phyloP scores from a whole-genome alignment of 768 basidiomycete species.

The Lyophyllum semitale region DNA sequence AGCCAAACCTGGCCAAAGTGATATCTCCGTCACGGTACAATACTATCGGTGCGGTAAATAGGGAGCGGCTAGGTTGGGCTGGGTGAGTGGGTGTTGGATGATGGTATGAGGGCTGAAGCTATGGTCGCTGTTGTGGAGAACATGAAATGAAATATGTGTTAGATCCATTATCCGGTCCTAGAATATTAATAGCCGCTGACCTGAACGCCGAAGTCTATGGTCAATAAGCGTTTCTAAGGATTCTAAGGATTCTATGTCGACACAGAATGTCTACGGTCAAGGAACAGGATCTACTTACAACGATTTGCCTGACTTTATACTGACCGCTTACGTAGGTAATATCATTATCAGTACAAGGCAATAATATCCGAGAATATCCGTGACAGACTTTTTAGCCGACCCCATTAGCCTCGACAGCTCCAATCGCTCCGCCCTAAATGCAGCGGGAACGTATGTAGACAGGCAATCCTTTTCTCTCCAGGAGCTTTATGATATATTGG shows the following conservation, averaged over 20 bases:
- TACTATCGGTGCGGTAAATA: too few species aligned
- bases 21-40: constrained; percentile 19
- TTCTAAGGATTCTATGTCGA: not conserved
- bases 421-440: too few species aligned
- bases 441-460: too few species aligned
- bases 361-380: not conserved
- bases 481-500: not conserved
- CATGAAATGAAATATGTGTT: too few species aligned
- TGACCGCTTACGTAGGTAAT: constrained; percentile 4
- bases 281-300: not conserved
- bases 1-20: constrained; percentile 17
- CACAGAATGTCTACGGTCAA: not conserved
- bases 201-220: not conserved
- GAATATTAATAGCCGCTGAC: not conserved
- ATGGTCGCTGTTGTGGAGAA: too few species aligned
- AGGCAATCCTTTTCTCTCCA: not conserved
- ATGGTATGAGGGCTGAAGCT: too few species aligned
- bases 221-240: not conserved
- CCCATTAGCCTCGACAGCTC: too few species aligned
- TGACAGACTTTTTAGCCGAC: too few species aligned
- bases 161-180: too few species aligned
- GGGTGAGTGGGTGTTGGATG: not conserved
- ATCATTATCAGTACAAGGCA: too few species aligned
- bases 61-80: not conserved
- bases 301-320: not conserved